A percentile compares a stretch with the other conserved stretches of the same genome.
These are phyloP conservation scores for Trametes cingulata DNA, from an alignment of 768 basidiomycete genomes.

Conservation along the genomic window DNA sequence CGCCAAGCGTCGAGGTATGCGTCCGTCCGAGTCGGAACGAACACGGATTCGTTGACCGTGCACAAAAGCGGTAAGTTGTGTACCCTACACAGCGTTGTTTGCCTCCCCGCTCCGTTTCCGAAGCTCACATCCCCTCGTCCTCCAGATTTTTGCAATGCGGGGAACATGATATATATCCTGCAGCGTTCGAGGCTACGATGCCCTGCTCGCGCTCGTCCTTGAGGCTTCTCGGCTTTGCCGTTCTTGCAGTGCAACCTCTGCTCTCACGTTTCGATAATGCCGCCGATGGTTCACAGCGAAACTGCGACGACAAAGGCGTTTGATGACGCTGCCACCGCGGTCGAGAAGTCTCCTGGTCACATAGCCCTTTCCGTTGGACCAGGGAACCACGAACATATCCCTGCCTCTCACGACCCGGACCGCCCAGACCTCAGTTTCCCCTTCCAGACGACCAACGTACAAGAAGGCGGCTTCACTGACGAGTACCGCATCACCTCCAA, in stretches of 20 bases:
- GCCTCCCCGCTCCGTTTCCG: slow-evolving; percentile 11
- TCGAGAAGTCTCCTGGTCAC: slow-evolving; percentile 4
- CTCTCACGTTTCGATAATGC: not conserved
- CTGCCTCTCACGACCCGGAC: slow-evolving; percentile 23
- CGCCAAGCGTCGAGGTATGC: no score
- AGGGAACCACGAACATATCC: not conserved
- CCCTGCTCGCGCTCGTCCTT: not conserved
- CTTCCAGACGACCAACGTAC: slow-evolving; percentile 30
- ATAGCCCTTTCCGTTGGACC: slow-evolving; percentile 7
- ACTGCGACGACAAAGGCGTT: slow-evolving; percentile 1
- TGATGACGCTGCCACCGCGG: slow-evolving; percentile 5
- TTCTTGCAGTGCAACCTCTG: not conserved
- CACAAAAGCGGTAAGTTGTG: not conserved
- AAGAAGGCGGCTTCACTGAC: slow-evolving; percentile 32
- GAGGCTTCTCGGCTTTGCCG: not conserved
- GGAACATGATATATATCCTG: slow-evolving; percentile 2
- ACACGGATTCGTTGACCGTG: not conserved
- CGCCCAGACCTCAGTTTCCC: slow-evolving; percentile 32
- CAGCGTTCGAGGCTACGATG: not conserved
- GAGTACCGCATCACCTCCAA: slow-evolving; percentile 35
- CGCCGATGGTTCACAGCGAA: slow-evolving; percentile 5
- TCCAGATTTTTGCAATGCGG: slow-evolving; percentile 1
- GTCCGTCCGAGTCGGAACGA: slow-evolving; percentile 9
- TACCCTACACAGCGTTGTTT: not conserved
- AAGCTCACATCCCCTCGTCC: not conserved